These are phyloP conservation scores for Aspergillus conjunctus DNA, from an alignment of 495 filamentous ascomycete species.

Conservation along the genomic window DNA sequence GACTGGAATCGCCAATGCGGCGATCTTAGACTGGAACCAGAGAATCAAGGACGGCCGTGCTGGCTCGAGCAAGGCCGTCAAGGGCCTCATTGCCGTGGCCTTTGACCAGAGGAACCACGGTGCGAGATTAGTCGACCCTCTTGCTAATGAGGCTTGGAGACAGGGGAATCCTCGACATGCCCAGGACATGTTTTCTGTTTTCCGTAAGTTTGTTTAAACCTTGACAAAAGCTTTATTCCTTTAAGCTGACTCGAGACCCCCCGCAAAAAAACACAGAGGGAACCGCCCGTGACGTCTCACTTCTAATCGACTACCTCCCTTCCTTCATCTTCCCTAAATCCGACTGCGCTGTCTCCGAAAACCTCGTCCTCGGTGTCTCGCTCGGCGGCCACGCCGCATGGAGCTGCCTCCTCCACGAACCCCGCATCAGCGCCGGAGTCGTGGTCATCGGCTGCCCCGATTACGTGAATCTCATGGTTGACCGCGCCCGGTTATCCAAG, in stretches of 20 bases:
- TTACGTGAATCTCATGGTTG: conserved; percentile 73
- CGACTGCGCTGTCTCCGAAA: conserved; percentile 58
- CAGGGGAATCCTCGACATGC: conserved; percentile 81
- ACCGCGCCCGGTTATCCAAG: conserved; percentile 76
- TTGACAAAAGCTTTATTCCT: too few species aligned
- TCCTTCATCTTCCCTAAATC: conserved; percentile 67
- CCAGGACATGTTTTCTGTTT: conserved; percentile 79
- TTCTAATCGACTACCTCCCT: conserved; percentile 72
- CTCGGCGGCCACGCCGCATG: conserved; percentile 89
- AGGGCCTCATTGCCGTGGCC: conserved; percentile 72
- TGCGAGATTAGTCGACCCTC: conserved; percentile 57
- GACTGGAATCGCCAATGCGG: conserved; percentile 56
- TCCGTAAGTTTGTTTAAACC: conserved; percentile 43
- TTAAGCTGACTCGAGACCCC: too few species aligned
- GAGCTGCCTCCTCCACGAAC: conserved; percentile 76
- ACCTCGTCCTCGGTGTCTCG: conserved; percentile 79
- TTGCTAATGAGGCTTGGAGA: conserved; percentile 74
- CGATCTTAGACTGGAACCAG: conserved; percentile 62
- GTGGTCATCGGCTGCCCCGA: conserved; percentile 89
- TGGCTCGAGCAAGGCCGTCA: conserved; percentile 25
- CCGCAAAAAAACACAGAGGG: conserved; percentile 55
- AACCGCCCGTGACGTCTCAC: conserved; percentile 71
- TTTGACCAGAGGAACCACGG: conserved; percentile 95
- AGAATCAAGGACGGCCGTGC: conserved; percentile 32
- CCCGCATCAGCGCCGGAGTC: conserved; percentile 72